A percentile compares a stretch with the other conserved stretches of the same genome.
Conservation (phyloP, 208 protist species). For the Trypanosoma platydactyli region DNA sequence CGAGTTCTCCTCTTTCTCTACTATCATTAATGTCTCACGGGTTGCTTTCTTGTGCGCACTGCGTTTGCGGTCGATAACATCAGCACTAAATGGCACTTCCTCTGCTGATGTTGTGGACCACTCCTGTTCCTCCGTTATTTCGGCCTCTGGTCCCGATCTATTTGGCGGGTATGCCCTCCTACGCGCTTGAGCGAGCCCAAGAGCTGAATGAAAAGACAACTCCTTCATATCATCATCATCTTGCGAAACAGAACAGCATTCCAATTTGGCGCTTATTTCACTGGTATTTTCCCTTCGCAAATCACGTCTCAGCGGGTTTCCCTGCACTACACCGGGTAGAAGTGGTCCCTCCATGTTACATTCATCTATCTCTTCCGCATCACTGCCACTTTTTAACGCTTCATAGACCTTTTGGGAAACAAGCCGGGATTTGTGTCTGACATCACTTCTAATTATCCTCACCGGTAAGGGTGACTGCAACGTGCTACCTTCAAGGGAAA, state of each 20-base stretch:
- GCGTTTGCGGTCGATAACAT: neutral
- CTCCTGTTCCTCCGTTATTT: neutral
- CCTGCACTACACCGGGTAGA: neutral
- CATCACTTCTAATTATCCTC: slow-evolving; percentile 9
- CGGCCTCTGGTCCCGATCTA: neutral
- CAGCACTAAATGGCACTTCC: slow-evolving; percentile 20
- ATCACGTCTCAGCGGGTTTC: neutral
- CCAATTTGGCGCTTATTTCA: neutral
- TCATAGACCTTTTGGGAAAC: neutral
- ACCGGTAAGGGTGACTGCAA: slow-evolving; percentile 5
- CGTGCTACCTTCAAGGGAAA: neutral
- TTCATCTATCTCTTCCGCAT: slow-evolving; percentile 8
- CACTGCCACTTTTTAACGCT: neutral
- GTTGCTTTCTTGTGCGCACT: neutral
- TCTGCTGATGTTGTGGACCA: slow-evolving; percentile 11
- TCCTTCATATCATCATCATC: neutral
- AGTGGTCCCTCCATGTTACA: slow-evolving; percentile 1
- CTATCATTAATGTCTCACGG: slow-evolving; percentile 10
- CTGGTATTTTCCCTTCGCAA: neutral
- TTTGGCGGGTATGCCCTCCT: neutral
- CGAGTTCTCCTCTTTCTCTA: slow-evolving; percentile 2
- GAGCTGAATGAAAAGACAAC: neutral
- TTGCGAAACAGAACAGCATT: neutral
- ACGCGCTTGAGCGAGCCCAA: neutral
- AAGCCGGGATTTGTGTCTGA: neutral